Evolutionary conservation across 2,329 filamentous ascomycete genomes (phyloP), one percentile per base, ranked within the genome.

Genomic region (Cryphonectria naterciae): DNA sequence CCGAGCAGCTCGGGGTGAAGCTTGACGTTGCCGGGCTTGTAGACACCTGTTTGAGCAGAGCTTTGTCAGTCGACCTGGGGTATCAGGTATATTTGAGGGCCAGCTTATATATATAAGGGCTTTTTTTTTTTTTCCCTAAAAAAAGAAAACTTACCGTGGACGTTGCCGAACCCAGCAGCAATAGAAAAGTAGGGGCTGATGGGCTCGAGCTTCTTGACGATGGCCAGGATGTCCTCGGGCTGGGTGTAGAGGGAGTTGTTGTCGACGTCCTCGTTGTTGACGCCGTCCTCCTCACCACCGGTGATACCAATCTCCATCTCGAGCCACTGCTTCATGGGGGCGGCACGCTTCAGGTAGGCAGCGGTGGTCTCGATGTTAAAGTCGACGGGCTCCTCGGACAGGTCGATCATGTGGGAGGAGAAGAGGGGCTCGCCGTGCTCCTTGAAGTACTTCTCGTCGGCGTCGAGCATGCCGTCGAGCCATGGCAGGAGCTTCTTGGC

Each of bases 401-500:
- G 86, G 84, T 99, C 96, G 80, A 98, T 97, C 96, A 99, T 99
- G 91, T 99, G 96, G 77, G 90, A 93, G 81, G 91, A 94, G 90
- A 97, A 98, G 74, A 98, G 92, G 75, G 96, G 95, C 84, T 95
- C 92, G 85, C 93, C 93, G 81, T 95, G 90, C 81, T 89, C 83
- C 91, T 98, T 97, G 92, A 97, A 98, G 88, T 95, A 95, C 73
- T 86, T 88, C 90, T 98, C 96, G 80, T 98, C 96, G 77, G 91
- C 95, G 74, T 96, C 94, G 77, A 98, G 85, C 91, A 98, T 95
- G 81, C 95, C 95, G 80, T 98, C 95, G 81, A 98, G 87, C 95
- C 95, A 98, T 74, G 96, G 96, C 70, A 98, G 91, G 72, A 98
- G 93, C 91, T 98, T 98, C 93, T 98, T 98, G 81, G 96, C 95